Evolutionary conservation across 768 basidiomycete species (phyloP), one percentile per base, ranked within the genome.

Genomic region (Floccularia luteovirens): DNA sequence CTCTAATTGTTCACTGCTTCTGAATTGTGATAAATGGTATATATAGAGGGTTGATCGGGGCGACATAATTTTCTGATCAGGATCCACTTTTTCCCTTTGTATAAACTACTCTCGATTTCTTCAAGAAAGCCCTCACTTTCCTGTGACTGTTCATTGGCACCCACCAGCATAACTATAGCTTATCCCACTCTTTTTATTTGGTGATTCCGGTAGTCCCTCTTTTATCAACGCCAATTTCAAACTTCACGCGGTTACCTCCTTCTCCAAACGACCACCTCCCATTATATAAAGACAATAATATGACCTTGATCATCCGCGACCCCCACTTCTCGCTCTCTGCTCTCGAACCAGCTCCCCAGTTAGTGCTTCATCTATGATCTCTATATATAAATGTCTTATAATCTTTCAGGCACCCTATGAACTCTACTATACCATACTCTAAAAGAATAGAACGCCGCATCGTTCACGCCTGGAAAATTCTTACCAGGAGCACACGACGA

Each of bases 401-500:
- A 2, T 35, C 22, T 19, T 2, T 36, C 36, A 40, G 38, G 37
- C 47, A 45, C 44, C 42, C 39, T 41, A 39, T 34, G 30, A 22
- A 30, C 36, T 10, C 47, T 38, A 43, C 48, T 31, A 23, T 48
- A 43, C 62, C 74, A 3, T 59, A 58, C 46, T 57, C 66, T 10
- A 77, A 75, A 44, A 55, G 56, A 32, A 8, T 83, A 42, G 70
- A 77, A 50, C 78, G 81, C 41, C 75, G 72, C 53, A 58, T 81
- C 44, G 57, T 82, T 39, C 60, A 65, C 31, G 63, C 70, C 7
- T 83, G 81, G 81, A 83, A 83, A 51, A 58, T 67, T 27, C 57
- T 82, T 50, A 80, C 78, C 19, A 61, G 67, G 17, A 59, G 63
- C 22, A 67, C 73, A 23, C 75, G 27, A 8, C 8, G 74, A 45